These are phyloP conservation scores for Draba incana DNA, from an alignment of 345 rosid species.

Conservation along the genomic window DNA sequence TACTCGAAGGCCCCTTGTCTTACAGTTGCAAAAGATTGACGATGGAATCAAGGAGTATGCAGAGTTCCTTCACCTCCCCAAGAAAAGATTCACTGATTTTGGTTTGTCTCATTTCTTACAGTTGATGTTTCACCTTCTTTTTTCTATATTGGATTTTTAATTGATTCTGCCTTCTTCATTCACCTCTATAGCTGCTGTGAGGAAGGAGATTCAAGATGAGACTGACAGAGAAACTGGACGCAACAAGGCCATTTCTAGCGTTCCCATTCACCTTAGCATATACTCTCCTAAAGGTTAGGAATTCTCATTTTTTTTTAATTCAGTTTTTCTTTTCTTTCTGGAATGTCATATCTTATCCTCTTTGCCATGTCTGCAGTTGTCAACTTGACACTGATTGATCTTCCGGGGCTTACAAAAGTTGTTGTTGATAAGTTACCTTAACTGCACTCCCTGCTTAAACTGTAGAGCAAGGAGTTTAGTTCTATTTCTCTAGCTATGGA, in stretches of 20 bases:
- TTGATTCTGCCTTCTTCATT: neutral
- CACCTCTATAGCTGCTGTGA: conserved; percentile 74
- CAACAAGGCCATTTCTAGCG: conserved; percentile 81
- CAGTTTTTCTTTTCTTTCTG: neutral
- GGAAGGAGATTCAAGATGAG: conserved; percentile 98
- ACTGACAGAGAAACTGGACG: conserved; percentile 99
- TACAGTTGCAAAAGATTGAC: conserved; percentile 95
- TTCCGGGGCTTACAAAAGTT: conserved; percentile 48
- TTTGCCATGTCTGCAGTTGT: conserved; percentile 69
- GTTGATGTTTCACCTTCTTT: neutral
- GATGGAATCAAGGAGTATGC: conserved; percentile 95
- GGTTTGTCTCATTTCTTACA: conserved; percentile 41
- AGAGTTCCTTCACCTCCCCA: conserved; percentile 91
- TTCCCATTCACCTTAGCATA: conserved; percentile 97
- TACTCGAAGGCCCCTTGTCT: conserved; percentile 91
- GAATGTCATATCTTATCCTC: neutral
- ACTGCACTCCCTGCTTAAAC: conserved; percentile 8
- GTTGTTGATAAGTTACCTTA: conserved; percentile 78
- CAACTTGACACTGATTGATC: conserved; percentile 87
- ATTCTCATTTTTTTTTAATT: neutral
- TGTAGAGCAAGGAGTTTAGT: conserved; percentile 14
- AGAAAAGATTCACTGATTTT: conserved; percentile 85
- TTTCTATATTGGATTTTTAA: neutral
- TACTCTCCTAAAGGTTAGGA: conserved; percentile 83
- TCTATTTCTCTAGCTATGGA: conserved; percentile 12